These are phyloP conservation scores for Paramecium biaurelia DNA, from an alignment of 73 alveolate genomes.

Conservation along the genomic window DNA sequence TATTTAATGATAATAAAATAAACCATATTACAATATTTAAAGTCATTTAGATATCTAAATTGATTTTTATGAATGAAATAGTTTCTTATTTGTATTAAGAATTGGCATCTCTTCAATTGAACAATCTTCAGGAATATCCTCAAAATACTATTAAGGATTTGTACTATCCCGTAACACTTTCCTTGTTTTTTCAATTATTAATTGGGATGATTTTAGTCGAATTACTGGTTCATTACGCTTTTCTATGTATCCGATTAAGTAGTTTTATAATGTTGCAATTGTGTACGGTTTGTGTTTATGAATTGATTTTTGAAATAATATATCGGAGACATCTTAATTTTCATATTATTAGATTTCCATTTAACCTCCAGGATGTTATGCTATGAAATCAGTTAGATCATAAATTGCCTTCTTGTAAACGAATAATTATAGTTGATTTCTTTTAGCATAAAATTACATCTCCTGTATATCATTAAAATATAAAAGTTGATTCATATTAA, in stretches of 20 bases:
- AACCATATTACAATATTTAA: neutral
- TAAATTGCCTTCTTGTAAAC: neutral
- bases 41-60: neutral
- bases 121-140: slow-evolving; percentile 40
- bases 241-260: slow-evolving; percentile 24
- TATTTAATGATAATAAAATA: neutral
- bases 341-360: neutral
- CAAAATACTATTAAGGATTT: neutral
- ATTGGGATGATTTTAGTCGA: neutral
- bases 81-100: neutral
- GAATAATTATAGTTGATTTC: neutral
- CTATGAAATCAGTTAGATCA: neutral
- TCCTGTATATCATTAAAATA: slow-evolving; percentile 29
- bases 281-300: neutral
- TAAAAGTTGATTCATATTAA: slow-evolving; percentile 2
- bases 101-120: slow-evolving; percentile 34
- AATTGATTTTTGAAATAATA: neutral
- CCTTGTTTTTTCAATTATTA: slow-evolving; percentile 30
- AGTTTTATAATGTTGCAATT: neutral
- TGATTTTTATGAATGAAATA: neutral
- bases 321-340: neutral
- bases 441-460: neutral
- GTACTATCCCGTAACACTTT: neutral
- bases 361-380: slow-evolving; percentile 39
- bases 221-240: neutral